Evolutionary conservation across 2,329 filamentous ascomycete species (phyloP), one percentile per base, ranked within the genome.

Genomic region (Cryphonectria japonica): DNA sequence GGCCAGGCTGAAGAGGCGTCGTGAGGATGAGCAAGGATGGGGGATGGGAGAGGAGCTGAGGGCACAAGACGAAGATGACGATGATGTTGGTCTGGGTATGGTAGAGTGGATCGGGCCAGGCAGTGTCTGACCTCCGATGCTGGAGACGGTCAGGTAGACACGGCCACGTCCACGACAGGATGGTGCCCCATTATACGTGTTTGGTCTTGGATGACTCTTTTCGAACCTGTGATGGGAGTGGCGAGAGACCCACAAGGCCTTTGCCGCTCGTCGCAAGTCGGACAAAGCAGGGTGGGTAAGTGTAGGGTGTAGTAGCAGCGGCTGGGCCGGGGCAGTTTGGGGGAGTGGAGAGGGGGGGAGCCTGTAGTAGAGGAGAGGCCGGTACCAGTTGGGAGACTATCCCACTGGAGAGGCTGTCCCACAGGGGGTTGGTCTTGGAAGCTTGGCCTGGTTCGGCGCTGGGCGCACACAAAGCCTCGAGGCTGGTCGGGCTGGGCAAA

Each of bases 181-280:
- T 68, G 54, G 71, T 59, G 41, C 61, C 29, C 57, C 52, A 57
- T 70, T 72, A 67, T 70, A 69, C 64, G 70, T 72, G 63, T 70
- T 34, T 26, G 66, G 52, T 41, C 66, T 69, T 75, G 64, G 75
- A 76, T 76, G 75, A 76, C 75, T 76, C 75, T 76, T 76, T 73
- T 59, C 37, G 61, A 54, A 54, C 70, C 60, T 71, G 68, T 72
- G 64, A 67, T 72, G 59, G 59, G 68, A 69, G 72, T 73, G 72
- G 72, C 72, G 71, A 73, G 68, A 43, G 69, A 68, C 60, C 69
- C 64, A 71, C 68, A 64, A 63, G 67, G 41, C 50, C 69, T 67
- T 72, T 74, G 72, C 72, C 72, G 72, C 66, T 66, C 59, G 60
- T 41, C 39, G 68, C 66, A 60, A 67, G 71, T 66, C 52, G 68